Evolutionary conservation across 805 yeast genomes (phyloP), one percentile per base, ranked within the genome.

Genomic region (Lipomyces starkeyi): DNA sequence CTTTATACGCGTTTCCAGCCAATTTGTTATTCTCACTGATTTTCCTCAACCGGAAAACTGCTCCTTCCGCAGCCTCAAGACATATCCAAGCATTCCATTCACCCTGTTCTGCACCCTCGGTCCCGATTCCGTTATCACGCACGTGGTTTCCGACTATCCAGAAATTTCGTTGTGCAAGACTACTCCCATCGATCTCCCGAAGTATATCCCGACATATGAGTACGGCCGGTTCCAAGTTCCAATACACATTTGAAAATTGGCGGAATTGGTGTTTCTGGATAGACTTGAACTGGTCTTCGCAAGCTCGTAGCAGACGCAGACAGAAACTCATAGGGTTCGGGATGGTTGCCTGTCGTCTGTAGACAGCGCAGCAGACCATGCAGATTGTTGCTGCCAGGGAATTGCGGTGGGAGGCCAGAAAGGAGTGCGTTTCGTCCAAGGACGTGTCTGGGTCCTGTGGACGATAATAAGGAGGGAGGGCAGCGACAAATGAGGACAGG

Each of bases 261-360:
- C 56, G 56, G 32, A 22, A 52, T 5, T 52, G 56, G 13, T 52
- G 56, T 7, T 11, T 4, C 32, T 52, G 27, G 17, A 27, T 5
- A 11, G 1, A 9, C 7, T 22, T 27, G 56, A 52, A 52, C 32
- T 13, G 56, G 29, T 22, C 56, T 22, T 25, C 56, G 29, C 56
- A 52, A n/a, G 11, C 56, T 22, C 8, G 54, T 4, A 52, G 29
- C 22, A 68, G 56, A 3, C 69, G 67, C n/a, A 68, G 61, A 57
- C 71, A 68, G 65, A 68, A 68, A 55, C 67, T 60, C 17, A 68
- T 52, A 14, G 71, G 69, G 55, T 68, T 66, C n/a, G 69, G 69
- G 22, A 68, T 62, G 11, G 61, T 61, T 13, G 65, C 65, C 29
- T 63, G 57, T 14, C 71, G 69, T 8, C 71, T 62, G 35, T 65